A percentile compares a stretch with the other conserved stretches of the same genome.
phyloP scores from a whole-genome alignment of 2,329 filamentous ascomycete species.

The Neophaeococcomyces mojaviensis region DNA sequence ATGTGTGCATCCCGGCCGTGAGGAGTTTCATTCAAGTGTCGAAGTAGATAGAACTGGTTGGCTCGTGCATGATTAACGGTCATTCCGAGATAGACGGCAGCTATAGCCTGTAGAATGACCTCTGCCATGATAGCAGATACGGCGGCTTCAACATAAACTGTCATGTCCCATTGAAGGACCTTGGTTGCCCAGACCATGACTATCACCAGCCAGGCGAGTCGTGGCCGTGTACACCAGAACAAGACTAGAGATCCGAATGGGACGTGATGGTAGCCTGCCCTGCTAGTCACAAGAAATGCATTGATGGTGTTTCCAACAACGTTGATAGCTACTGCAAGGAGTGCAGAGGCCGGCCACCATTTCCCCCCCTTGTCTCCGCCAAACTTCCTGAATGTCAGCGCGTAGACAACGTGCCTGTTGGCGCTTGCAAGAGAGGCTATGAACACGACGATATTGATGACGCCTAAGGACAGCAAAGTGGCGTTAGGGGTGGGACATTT shows the following conservation, averaged over 20 bases:
- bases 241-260: conserved; percentile 24
- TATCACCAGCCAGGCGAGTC: conserved; percentile 23
- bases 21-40: conserved; percentile 8
- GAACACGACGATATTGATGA: conserved; percentile 3
- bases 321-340: conserved; percentile 21
- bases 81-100: conserved; percentile 22
- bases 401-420: conserved; percentile 1
- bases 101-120: conserved; percentile 24
- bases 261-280: conserved; percentile 21
- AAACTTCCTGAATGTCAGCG: not conserved
- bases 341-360: conserved; percentile 21
- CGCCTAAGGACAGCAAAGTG: not conserved
- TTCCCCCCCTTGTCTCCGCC: not conserved
- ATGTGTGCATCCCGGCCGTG: conserved; percentile 17
- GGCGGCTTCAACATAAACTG: conserved; percentile 12
- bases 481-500: not conserved
- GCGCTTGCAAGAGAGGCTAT: not conserved
- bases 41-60: conserved; percentile 25
- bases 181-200: conserved; percentile 13
- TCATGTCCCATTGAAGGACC: conserved; percentile 11
- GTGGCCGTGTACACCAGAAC: conserved; percentile 29
- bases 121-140: conserved; percentile 24
- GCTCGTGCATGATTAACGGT: conserved; percentile 25
- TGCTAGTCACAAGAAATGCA: conserved; percentile 20
- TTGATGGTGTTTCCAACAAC: conserved; percentile 23